Conservation (phyloP, 1,139 yeast genomes). For the Yamadazyma atmosphaerica region DNA sequence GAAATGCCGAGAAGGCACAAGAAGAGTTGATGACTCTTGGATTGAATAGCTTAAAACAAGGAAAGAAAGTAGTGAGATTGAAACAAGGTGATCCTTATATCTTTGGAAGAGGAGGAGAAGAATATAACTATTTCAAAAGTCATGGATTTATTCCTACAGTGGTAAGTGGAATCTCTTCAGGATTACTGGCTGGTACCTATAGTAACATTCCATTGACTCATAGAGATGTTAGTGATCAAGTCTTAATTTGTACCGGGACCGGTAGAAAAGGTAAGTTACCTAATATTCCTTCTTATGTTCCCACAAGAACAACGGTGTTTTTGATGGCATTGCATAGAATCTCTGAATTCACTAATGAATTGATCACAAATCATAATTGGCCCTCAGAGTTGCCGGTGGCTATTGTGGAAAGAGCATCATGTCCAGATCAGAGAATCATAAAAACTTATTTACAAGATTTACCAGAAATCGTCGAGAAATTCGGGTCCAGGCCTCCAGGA, state of each 20-base stretch:
- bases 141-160: constrained; percentile 75
- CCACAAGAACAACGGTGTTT: constrained; percentile 78
- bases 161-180: constrained; percentile 87
- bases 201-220: constrained; percentile 90
- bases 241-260: constrained; percentile 90
- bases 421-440: constrained; percentile 88
- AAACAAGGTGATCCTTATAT: constrained; percentile 98
- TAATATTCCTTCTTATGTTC: constrained; percentile 69
- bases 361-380: constrained; percentile 59
- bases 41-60: constrained; percentile 58
- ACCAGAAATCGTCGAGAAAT: constrained; percentile 71
- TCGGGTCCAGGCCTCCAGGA: constrained; percentile 95
- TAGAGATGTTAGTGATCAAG: constrained; percentile 90
- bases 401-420: constrained; percentile 86
- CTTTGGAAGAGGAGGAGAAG: constrained; percentile 97
- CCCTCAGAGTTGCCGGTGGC: constrained; percentile 74
- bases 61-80: constrained; percentile 79
- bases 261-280: constrained; percentile 88
- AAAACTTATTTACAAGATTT: constrained; percentile 69
- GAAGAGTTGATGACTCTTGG: constrained; percentile 77
- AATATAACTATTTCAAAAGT: constrained; percentile 61
- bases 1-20: constrained; percentile 94
- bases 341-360: constrained; percentile 60
- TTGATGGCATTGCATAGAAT: constrained; percentile 90
- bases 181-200: constrained; percentile 85